Percentiles rank a stretch among this genome's conserved stretches.
These are phyloP conservation scores for Crithidia sp. DNA, from an alignment of 208 protist species.

Conservation along the genomic window DNA sequence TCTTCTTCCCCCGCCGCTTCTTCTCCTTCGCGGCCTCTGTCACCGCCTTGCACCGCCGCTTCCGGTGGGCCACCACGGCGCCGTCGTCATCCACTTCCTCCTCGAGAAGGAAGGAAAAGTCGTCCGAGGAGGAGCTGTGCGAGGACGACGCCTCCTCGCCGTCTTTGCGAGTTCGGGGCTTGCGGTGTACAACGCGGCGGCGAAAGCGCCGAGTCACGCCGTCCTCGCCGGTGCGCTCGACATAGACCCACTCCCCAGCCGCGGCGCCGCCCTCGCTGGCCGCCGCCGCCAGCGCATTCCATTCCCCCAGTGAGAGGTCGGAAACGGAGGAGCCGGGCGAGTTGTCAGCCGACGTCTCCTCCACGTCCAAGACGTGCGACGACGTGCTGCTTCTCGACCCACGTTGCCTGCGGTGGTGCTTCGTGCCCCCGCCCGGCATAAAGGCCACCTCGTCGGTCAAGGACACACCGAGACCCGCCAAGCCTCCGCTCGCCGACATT, in stretches of 20 bases:
- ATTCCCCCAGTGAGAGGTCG: constrained; percentile 21
- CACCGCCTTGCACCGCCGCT: constrained; percentile 12
- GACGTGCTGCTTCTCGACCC: neutral
- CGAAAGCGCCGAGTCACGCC: constrained; percentile 31
- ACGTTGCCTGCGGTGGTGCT: neutral
- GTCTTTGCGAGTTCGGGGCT: neutral
- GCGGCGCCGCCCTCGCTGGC: neutral
- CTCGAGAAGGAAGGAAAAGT: constrained; percentile 48
- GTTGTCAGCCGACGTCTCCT: neutral
- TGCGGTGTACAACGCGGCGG: constrained; percentile 25
- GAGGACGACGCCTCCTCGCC: neutral
- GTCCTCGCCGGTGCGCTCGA: constrained; percentile 40
- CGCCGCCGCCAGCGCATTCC: constrained; percentile 16
- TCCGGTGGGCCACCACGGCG: constrained; percentile 40
- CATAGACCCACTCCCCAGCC: constrained; percentile 40
- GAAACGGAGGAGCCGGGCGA: constrained; percentile 10
- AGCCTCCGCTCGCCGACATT: constrained; percentile 11
- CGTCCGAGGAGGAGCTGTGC: constrained; percentile 6
- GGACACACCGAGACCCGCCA: neutral
- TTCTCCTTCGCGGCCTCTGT: neutral
- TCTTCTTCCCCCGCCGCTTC: constrained; percentile 6
- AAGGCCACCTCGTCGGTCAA: neutral
- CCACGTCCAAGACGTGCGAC: neutral
- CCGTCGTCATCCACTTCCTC: constrained; percentile 54
- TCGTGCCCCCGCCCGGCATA: neutral